Evolutionary conservation across 2,329 filamentous ascomycete species (phyloP), one percentile per base, ranked within the genome.

Genomic region (Sarocladium oryzae): DNA sequence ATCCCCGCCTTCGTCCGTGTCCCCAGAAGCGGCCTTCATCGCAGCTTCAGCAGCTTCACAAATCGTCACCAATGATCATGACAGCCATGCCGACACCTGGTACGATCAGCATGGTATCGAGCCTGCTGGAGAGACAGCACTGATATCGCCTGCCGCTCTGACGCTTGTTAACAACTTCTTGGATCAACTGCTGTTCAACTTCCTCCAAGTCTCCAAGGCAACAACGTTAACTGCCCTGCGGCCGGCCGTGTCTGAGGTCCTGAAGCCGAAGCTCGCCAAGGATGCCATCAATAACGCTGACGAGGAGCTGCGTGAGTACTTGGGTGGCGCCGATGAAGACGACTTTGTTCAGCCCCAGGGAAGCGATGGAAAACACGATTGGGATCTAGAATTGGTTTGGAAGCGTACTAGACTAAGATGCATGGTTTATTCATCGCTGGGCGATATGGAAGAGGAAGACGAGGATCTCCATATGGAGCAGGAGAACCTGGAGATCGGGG

Each of bases 381-480:
- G 92, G 82, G 90, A 97, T 64, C 73, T 95, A n/a, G 88, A 96
- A 63, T 77, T 91, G 52, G 85, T 91, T 16, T 99, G 93, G 91
- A 96, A 95, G 72, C 81, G 93, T 58, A 93, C 91, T 0, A 83
- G 93, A 51, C 72, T 99, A 60, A 83, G 93, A 54, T 96, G 93
- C 66, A 99, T 99, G 93, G 92, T 99, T 20, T 97, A 97, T 66
- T 97, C 91, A 8, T 91, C 93, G 8, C 75, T 99, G 6, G 93
- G 93, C 40, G 92, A 99, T 63, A 84, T 99, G 78, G 95, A 99
- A 67, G 93, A 99, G 69, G 91, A 97, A 58, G 93, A 99, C 57
- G 93, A 97, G 66, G 92, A 96, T 63, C 82, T 84, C 49, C 89
- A 89, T 62, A 87, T 95, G 64, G 84, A 90, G 56, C 83, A 89